Percentiles rank a stretch among this genome's conserved stretches.
These are phyloP conservation scores for Penicillium glabrum DNA, from an alignment of 2,329 filamentous ascomycete species.

Conservation along the genomic window DNA sequence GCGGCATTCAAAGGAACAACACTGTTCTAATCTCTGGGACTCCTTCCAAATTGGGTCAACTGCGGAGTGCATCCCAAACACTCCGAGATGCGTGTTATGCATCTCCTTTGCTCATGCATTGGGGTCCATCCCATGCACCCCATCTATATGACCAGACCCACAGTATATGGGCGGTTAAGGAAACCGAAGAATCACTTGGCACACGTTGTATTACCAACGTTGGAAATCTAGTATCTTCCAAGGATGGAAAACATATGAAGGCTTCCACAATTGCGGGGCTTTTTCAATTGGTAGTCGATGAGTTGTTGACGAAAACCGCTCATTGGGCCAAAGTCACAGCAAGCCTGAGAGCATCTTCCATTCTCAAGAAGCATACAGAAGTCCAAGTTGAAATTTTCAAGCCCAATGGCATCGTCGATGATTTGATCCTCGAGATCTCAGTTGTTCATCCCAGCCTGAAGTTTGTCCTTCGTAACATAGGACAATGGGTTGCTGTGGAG, in stretches of 20 bases:
- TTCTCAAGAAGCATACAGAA: not conserved
- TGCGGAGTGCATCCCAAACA: not conserved
- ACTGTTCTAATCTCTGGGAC: not conserved
- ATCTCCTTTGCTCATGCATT: not conserved
- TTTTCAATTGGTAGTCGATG: not conserved
- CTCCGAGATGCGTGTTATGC: not conserved
- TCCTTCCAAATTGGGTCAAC: not conserved
- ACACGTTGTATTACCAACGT: not conserved
- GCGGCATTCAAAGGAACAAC: not conserved
- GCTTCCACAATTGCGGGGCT: not conserved
- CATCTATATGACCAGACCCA: not conserved
- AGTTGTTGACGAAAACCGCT: not conserved
- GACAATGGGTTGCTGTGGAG: not conserved
- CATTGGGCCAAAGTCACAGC: not conserved
- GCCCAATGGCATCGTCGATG: not conserved
- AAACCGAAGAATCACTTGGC: not conserved
- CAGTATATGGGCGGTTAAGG: not conserved
- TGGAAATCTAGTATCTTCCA: not conserved
- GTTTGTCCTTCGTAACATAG: not conserved
- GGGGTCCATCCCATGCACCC: not conserved
- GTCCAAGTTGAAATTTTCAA: not conserved
- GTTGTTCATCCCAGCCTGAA: not conserved
- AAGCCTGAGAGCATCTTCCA: not conserved
- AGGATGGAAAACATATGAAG: not conserved
- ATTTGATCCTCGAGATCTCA: not conserved